A percentile compares a stretch with the other conserved stretches of the same genome.
phyloP scores from a whole-genome alignment of 345 rosid species.

The Lumnitzera racemosa region DNA sequence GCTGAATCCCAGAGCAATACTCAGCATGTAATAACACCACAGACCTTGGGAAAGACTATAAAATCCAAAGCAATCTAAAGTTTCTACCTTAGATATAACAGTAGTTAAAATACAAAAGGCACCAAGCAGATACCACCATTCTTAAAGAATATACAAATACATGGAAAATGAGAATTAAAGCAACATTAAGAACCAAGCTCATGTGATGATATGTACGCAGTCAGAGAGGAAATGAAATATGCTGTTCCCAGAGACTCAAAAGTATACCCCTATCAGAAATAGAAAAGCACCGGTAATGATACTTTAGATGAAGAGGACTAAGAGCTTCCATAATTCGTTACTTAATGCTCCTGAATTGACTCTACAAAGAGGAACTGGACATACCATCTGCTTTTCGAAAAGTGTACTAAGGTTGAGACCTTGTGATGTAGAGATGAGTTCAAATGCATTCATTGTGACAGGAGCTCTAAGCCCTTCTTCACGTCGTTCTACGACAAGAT shows the following conservation, averaged over 20 bases:
- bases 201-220: too few relatives aligned
- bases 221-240: too few relatives aligned
- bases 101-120: too few relatives aligned
- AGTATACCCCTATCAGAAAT: too few relatives aligned
- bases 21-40: too few relatives aligned
- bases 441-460: constrained; percentile 92
- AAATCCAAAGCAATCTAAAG: neutral
- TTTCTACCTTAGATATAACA: too few relatives aligned
- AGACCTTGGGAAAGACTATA: neutral
- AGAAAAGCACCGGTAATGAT: neutral
- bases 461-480: constrained; percentile 65
- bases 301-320: neutral
- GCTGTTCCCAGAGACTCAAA: too few relatives aligned
- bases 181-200: too few relatives aligned
- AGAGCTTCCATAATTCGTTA: neutral
- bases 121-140: too few relatives aligned
- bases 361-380: constrained; percentile 1
- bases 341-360: neutral
- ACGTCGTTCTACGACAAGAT: constrained; percentile 89
- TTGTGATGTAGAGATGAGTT: constrained; percentile 91
- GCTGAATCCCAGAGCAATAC: too few relatives aligned
- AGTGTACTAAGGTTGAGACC: constrained; percentile 92
- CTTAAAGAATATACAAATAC: too few relatives aligned
- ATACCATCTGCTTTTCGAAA: constrained; percentile 95
- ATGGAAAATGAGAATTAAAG: too few relatives aligned